Evolutionary conservation across 768 basidiomycete genomes (phyloP).

Genomic region (Lactarius deliciosus): DNA sequence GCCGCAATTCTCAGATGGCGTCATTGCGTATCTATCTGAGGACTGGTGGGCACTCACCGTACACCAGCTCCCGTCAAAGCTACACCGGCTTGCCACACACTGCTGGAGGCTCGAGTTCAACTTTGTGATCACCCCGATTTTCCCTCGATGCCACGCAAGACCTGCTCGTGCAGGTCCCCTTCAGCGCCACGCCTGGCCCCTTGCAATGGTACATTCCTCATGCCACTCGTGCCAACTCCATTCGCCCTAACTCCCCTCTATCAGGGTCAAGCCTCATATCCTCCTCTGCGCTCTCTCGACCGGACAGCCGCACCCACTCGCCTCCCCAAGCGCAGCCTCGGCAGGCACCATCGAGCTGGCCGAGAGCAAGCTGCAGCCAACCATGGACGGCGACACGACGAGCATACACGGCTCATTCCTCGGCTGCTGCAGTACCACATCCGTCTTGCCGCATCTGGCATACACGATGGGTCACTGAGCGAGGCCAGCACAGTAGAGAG

Average conservation of each 20-base stretch:
- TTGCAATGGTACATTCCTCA: background rate
- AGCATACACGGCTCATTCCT: slow-evolving; percentile 1
- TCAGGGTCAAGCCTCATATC: slow-evolving; percentile 11
- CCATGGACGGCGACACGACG: slow-evolving; percentile 11
- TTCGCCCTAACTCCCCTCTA: background rate
- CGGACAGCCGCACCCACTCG: slow-evolving; percentile 13
- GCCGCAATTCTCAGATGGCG: background rate
- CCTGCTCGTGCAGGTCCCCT: background rate
- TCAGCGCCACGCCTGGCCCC: background rate
- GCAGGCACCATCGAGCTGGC: background rate
- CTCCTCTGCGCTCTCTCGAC: slow-evolving; percentile 1
- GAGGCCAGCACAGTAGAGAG: background rate
- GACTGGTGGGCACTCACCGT: background rate
- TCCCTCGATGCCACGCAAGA: background rate
- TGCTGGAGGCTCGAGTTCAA: slow-evolving; percentile 4
- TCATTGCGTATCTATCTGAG: background rate
- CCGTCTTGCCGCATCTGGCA: slow-evolving; percentile 6
- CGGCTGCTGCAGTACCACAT: slow-evolving; percentile 12
- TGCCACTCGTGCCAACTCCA: background rate
- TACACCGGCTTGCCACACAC: background rate
- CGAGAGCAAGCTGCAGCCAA: background rate
- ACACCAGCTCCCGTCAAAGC: slow-evolving; percentile 8
- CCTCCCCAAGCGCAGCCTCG: background rate
- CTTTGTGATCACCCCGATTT: background rate
- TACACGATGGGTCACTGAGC: background rate